phyloP scores from a whole-genome alignment of 306 rosid genomes.

The Herpetospermum pedunculosum region DNA sequence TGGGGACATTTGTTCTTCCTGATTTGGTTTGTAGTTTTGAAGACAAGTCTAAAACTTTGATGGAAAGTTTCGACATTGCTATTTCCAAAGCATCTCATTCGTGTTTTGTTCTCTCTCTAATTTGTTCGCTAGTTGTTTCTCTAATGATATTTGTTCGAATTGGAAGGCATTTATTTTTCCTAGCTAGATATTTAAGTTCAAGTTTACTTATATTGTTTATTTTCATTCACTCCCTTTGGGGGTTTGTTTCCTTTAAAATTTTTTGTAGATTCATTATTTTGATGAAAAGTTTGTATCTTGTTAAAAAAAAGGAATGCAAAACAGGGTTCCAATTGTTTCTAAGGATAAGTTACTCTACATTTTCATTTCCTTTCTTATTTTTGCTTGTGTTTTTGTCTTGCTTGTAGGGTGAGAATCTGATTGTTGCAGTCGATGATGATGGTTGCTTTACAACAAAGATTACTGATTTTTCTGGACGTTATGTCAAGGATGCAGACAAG shows the following conservation, averaged over 20 bases:
- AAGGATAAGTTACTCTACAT: neutral
- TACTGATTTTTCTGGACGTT: slow-evolving; percentile 58
- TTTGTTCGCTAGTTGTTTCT: neutral
- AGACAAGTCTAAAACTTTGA: neutral
- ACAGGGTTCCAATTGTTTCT: neutral
- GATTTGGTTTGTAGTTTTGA: no score
- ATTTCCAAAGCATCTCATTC: neutral
- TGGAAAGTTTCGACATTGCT: neutral
- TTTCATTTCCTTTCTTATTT: neutral
- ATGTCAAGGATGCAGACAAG: slow-evolving; percentile 84
- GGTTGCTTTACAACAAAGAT: slow-evolving; percentile 77
- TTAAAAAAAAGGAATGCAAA: neutral
- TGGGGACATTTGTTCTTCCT: no score
- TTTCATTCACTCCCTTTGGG: neutral
- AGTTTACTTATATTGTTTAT: neutral
- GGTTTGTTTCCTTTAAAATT: neutral
- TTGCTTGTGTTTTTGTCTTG: slow-evolving; percentile 9
- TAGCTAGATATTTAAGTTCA: neutral
- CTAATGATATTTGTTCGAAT: neutral
- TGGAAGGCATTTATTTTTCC: neutral
- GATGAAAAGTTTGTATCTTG: neutral
- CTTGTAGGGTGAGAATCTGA: slow-evolving; percentile 62
- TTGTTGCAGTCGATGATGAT: slow-evolving; percentile 94
- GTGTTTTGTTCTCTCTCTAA: neutral
- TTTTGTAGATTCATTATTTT: neutral